These are phyloP conservation scores for Neocallimastix lanati DNA, from an alignment of 192 early-diverging fungal species.

Conservation along the genomic window DNA sequence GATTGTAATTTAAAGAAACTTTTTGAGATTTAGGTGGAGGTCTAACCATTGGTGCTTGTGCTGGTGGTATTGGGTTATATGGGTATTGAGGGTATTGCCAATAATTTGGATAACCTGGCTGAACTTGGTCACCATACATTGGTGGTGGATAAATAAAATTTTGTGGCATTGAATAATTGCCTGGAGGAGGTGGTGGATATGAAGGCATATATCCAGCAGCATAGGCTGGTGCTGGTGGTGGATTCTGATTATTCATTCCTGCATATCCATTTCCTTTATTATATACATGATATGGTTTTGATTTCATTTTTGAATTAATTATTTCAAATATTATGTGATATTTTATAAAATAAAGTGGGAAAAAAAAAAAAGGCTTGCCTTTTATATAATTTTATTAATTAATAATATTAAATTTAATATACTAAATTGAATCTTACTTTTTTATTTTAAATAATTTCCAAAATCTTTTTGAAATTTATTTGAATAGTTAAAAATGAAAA, in stretches of 20 bases:
- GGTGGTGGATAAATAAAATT: background rate
- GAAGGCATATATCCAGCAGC: background rate
- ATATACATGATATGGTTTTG: background rate
- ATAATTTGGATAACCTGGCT: background rate
- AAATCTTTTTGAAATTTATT: no score
- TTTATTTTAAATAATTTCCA: no score
- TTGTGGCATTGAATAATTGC: background rate
- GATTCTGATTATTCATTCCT: background rate
- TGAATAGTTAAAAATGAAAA: no score
- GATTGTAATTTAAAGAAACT: background rate
- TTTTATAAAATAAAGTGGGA: no score
- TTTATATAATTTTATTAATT: no score
- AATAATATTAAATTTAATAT: no score
- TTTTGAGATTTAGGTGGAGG: background rate
- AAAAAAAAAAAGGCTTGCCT: no score
- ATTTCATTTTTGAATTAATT: no score
- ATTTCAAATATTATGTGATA: no score
- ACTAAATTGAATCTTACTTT: no score
- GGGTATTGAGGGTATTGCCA: background rate
- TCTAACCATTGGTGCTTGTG: background rate
- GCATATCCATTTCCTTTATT: background rate
- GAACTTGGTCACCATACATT: background rate
- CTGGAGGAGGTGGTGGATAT: background rate
- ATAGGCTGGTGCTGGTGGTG: background rate
- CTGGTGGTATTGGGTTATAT: background rate